Base-by-base conservation (phyloP, 768 basidiomycete genomes). In the Amanita thiersii region DNA sequence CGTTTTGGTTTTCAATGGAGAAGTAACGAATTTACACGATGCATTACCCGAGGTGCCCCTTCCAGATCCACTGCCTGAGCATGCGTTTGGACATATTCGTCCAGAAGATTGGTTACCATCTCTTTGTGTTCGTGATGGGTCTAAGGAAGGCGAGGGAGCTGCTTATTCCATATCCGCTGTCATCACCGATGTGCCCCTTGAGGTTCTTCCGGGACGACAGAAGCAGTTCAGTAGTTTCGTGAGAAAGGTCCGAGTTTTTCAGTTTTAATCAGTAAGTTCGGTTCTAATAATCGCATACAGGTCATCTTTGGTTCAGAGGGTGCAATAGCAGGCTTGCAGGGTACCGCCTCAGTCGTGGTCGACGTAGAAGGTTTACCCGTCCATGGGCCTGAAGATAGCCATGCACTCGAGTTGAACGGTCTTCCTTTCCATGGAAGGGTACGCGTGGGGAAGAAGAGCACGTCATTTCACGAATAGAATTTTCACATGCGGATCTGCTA, bases 191-290 rank as follows among this genome's bases (percentile, higher is more conserved):
- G 79, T 86, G 8, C 86, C 87, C 9, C 60, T 91, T 21, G 63
- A 86, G 43, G 82, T 90, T 7, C 63, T 91, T 0, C 85, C 86
- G 0, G 86, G 87, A 4, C 72, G 88, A 31, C 73, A 87, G 56
- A 76, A 70, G 47, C 74, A 83, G 52, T 88, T 91, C 48, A 77
- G 81, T 46, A 66, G 69, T 40, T 91, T 91, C 46, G 75, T 90
- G 11, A 61, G 70, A 48, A 90, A 91, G 78, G 86, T 86, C 29
- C 7, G 50, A 47, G n/a, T 6, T 9, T 18, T 10, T 21, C 20
- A 21, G 46, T 26, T 29, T 1, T 38, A 21, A 30, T 9, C 29
- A 30, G 9, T 9, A 9, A 30, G 14, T 14, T 31, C 25, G n/a
- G 14, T 30, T 9, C 26, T 17, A 35, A 35, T 34, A 8, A 19